Base-by-base conservation (phyloP, 73 alveolate species). In the Paraurostyla sp. region DNA sequence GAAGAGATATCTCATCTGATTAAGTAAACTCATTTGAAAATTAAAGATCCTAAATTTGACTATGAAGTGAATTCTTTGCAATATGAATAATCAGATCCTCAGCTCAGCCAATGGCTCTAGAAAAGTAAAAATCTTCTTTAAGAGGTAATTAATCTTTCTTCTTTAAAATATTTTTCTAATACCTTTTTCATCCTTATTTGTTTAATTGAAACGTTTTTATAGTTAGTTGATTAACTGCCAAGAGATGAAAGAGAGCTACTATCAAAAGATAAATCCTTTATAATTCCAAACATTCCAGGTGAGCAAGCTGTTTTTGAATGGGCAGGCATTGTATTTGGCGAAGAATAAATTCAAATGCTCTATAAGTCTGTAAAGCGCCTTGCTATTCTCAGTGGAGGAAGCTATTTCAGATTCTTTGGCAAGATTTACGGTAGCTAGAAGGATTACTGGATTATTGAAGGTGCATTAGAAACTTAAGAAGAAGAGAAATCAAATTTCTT, bases 371-470 rank as follows among this genome's bases (percentile, higher is more conserved):
- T 60, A 27, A 60, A 60, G 50, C 83, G 85, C 40, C 71, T 92
- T 51, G 98, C 93, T 22, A 35, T 40, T 35, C 68, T 85, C 87
- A 38, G 95, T 76, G 90, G 94, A 16, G 99, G 96, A 16, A 43
- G 91, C 42, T 80, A 80, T 62, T 43, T 97, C 18, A 85, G 98
- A 76, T 95, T 97, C 92, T 97, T 98, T 98, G 99, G 99, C 2
- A 97, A 97, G 90, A 73, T 97, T 18, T 87, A 65, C 63, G 98
- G 99, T 52, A 85, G 96, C 23, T 93, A 93, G 50, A 94, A 95
- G 46, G 99, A 97, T 60, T 97, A 97, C 87, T 97, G 96, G 95
- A 95, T 97, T 22, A 98, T 92, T 35, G 99, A 97, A 88, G 99
- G 99, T 18, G 71, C 85, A 36, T 93, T 90, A 46, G 94, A 94